phyloP scores from a whole-genome alignment of 1,284 basidiomycete species.

The Quambalaria eucalypti region DNA sequence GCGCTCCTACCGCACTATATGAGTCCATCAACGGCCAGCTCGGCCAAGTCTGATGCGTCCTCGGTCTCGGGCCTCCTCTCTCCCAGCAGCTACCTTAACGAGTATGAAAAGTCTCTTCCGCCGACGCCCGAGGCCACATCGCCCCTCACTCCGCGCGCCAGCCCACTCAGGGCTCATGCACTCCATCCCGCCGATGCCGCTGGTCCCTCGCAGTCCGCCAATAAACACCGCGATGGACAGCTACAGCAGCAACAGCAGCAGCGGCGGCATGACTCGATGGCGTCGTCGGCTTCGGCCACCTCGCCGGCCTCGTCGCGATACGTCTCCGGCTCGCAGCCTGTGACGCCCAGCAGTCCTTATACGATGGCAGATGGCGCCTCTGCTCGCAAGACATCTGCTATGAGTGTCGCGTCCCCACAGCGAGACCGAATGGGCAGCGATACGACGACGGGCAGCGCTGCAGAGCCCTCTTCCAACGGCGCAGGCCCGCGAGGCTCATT shows the following conservation, averaged over 20 bases:
- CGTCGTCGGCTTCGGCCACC: background rate
- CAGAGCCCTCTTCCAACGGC: too few species aligned
- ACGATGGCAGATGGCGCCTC: too few species aligned
- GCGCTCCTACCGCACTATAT: background rate
- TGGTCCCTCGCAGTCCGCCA: background rate
- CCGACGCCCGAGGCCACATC: constrained; percentile 3
- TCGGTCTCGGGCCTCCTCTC: background rate
- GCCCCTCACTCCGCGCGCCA: background rate
- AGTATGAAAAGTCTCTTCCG: constrained; percentile 4
- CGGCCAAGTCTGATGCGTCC: background rate
- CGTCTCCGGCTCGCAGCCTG: too few species aligned
- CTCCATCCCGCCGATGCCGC: background rate
- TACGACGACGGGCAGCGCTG: too few species aligned
- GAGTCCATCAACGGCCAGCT: background rate
- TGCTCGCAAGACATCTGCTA: too few species aligned
- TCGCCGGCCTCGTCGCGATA: too few species aligned
- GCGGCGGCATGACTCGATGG: background rate
- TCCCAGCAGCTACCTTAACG: background rate
- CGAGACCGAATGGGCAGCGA: too few species aligned
- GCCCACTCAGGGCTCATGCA: too few species aligned
- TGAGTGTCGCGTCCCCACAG: too few species aligned
- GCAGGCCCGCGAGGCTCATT: too few species aligned
- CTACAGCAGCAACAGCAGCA: background rate
- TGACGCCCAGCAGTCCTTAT: too few species aligned
- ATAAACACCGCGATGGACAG: background rate